These are phyloP conservation scores for Talaromyces sp. DNA, from an alignment of 2,329 filamentous ascomycete genomes.

Conservation along the genomic window DNA sequence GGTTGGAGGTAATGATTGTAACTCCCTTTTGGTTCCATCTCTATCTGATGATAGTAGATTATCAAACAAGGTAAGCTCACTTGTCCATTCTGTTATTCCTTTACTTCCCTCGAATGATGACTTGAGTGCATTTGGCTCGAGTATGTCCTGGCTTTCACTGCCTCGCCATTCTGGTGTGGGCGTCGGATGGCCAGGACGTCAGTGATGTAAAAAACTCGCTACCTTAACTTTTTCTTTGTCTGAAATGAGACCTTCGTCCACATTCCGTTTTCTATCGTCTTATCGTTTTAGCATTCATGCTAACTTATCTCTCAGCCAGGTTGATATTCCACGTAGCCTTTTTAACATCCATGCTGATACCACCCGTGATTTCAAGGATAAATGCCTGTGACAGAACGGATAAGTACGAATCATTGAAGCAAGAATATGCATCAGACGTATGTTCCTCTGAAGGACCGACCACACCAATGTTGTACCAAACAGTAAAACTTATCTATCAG, in stretches of 20 bases:
- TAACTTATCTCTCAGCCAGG: constrained; percentile 18
- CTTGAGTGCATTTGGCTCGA: constrained; percentile 99
- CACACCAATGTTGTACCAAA: constrained; percentile 21
- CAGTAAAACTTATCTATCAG: constrained; percentile 30
- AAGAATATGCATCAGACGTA: constrained; percentile 87
- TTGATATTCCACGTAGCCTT: constrained; percentile 15
- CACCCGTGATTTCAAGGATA: constrained; percentile 58
- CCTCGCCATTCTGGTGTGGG: constrained; percentile 71
- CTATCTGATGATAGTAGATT: constrained; percentile 18
- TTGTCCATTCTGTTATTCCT: background rate
- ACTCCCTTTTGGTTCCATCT: constrained; percentile 27
- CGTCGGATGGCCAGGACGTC: constrained; percentile 60
- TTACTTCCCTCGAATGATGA: constrained; percentile 67
- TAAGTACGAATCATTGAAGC: constrained; percentile 71
- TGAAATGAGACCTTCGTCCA: constrained; percentile 51
- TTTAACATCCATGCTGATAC: constrained; percentile 5
- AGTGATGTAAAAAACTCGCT: constrained; percentile 99
- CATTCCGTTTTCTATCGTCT: background rate
- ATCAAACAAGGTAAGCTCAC: background rate
- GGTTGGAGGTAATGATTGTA: constrained; percentile 80
- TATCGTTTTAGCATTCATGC: background rate
- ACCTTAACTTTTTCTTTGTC: constrained; percentile 83
- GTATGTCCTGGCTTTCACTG: constrained; percentile 63
- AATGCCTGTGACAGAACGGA: constrained; percentile 91
- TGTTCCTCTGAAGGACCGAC: constrained; percentile 40